Base-by-base conservation (phyloP, 2,329 filamentous ascomycete species). In the Salinomyces thailandicus region DNA sequence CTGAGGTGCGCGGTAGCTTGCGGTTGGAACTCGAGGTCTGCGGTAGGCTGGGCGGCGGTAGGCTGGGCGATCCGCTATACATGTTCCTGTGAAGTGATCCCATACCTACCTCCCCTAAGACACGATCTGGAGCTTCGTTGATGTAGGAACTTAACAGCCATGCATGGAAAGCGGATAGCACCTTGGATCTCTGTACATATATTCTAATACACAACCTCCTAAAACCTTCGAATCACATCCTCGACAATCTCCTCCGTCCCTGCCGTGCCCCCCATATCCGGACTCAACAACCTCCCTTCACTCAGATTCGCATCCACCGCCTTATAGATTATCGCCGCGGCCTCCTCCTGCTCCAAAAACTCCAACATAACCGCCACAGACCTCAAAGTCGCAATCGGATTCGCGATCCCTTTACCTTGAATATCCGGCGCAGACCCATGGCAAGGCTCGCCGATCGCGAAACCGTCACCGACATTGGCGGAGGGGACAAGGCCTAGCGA, bases 361-460 rank as follows among this genome's bases (percentile, higher is more conserved):
- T 96, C 89, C 48, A 98, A 72, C 91, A 98, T 96, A 44, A 95
- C 71, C 20, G 83, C 91, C 12, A 86, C 81, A 62, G 83, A 91
- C 57, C 91, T 73, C 47, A 98, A 73, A 7, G 91, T 96, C 22
- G 91, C 91, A 56, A 98, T 93, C 16, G 91, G 91, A 67, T 98
- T 98, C 49, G 91, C 86, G 57, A 98, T 89, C 47, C 80, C 78
- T 71, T 81, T 71, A 49, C 91, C 91, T 75, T 86, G 79, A 47
- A 98, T 98, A 58, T 98, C 91, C 5, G 91, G 91, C 18, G 91
- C 91, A 53, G 81, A 87, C 32, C 91, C 91, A 63, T 98, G 91
- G 70, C 91, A 96, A 36, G 91, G 91, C 75, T 98, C 91, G 47
- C 91, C 91, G 54, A 98, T 96, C 49, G 85, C 91, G 58, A 96